Percentiles rank a stretch among this genome's conserved stretches.
Conservation (phyloP, 257 asterid genomes). For the Solanum chiquidenum region DNA sequence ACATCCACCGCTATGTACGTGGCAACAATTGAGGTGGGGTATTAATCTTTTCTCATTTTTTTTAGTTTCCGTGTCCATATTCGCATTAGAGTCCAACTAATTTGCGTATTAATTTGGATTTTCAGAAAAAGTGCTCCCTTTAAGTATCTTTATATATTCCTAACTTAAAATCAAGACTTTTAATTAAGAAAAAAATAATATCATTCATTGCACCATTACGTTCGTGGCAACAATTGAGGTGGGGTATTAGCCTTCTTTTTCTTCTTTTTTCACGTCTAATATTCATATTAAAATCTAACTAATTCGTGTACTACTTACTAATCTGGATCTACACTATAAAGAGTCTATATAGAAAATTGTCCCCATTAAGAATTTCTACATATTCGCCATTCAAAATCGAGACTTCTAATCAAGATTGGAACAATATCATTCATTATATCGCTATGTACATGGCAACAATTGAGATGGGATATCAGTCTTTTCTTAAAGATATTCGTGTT, state of each 20-base stretch:
- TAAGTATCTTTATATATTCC: background rate
- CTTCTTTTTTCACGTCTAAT: accelerated
- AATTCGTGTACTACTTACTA: background rate
- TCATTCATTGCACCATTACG: background rate
- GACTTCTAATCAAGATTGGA: background rate
- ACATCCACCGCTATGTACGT: constrained; percentile 1
- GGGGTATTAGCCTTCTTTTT: background rate
- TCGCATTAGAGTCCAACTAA: background rate
- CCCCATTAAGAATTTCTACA: too few relatives aligned
- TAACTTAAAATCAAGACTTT: background rate
- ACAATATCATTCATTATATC: background rate
- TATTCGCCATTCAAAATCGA: background rate
- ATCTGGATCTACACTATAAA: background rate
- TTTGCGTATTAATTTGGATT: accelerated
- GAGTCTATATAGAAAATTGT: too few relatives aligned
- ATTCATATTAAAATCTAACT: background rate
- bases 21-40: background rate
- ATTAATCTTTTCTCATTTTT: background rate
- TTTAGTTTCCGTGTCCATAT: background rate
- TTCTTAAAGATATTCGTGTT: background rate
- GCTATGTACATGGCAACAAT: background rate
- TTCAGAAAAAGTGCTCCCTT: background rate
- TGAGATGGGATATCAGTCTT: background rate
- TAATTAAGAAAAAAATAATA: background rate
- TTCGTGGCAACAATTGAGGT: background rate